A percentile compares a stretch with the other conserved stretches of the same genome.
Conservation (phyloP, 495 filamentous ascomycete genomes). For the Xylaria telfairii region DNA sequence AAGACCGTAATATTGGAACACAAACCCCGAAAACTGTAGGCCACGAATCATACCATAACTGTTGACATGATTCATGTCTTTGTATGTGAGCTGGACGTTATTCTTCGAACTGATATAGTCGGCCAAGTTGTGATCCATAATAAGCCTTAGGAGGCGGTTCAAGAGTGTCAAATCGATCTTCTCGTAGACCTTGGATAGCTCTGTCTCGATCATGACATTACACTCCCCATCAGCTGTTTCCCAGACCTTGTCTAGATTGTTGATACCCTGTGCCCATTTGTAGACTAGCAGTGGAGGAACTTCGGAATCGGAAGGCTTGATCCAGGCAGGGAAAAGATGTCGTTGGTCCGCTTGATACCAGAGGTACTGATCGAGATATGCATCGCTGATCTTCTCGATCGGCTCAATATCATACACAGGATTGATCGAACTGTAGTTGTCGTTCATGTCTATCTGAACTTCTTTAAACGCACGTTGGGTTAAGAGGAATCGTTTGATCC, state of each 20-base stretch:
- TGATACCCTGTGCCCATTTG: slow-evolving; percentile 99
- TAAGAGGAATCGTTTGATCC: slow-evolving; percentile 97
- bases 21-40: slow-evolving; percentile 96
- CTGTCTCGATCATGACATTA: slow-evolving; percentile 99
- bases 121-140: slow-evolving; percentile 99
- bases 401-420: slow-evolving; percentile 99
- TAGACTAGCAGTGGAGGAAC: slow-evolving; percentile 96
- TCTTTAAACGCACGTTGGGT: slow-evolving; percentile 99
- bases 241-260: slow-evolving; percentile 98
- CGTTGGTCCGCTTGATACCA: slow-evolving; percentile 99
- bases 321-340: slow-evolving; percentile 97
- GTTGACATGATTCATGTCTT: slow-evolving; percentile 99
- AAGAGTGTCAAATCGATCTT: slow-evolving; percentile 98
- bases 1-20: slow-evolving; percentile 98
- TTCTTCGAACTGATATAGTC: slow-evolving; percentile 99
- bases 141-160: slow-evolving; percentile 89
- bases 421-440: slow-evolving; percentile 99
- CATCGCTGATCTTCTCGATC: slow-evolving; percentile 99
- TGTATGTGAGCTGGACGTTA: slow-evolving; percentile 98
- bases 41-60: slow-evolving; percentile 98
- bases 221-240: slow-evolving; percentile 94
- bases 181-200: slow-evolving; percentile 98
- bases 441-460: slow-evolving; percentile 99
- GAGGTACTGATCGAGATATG: slow-evolving; percentile 97
- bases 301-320: slow-evolving; percentile 98